Base-by-base conservation (phyloP, 495 filamentous ascomycete genomes). In the Tuber indicum region DNA sequence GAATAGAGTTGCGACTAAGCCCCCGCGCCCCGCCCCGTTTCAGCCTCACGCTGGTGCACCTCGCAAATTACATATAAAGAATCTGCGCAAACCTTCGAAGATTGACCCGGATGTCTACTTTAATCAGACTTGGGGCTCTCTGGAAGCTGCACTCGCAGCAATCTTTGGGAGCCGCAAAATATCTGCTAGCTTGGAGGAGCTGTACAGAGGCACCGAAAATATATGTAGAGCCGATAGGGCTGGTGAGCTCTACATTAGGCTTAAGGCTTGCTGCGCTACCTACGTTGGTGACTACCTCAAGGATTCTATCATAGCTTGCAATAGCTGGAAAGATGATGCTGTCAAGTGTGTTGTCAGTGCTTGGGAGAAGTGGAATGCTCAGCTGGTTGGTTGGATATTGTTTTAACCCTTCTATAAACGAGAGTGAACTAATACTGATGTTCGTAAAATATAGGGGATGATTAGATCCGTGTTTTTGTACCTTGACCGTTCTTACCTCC, bases 191-290 rank as follows among this genome's bases (percentile, higher is more conserved):
- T 85, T 96, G 69, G 96, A 98, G 83, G 91, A 93, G 76, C 87
- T 99, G 16, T 98, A 98, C 84, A 89, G 92, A 45, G 93, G 92
- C 0, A 92, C 94, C 0, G 95, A 98, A 86, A 94, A 95, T 81
- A 87, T 96, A 0, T 98, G 96, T 84, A 89, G 92, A 74, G 90
- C 91, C 76, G 92, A 90, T 3, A 88, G 88, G 77, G 91, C 93
- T 2, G 85, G 86, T n/a, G 84, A 88, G 26, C 83, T 97, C 62
- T 90, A 87, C 70, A 87, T 89, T 70, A 87, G 87, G 79, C 85
- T 97, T 69, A 86, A 88, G 75, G 85, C 85, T 32, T 87, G 88
- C 75, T 94, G 91, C 84, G 89, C 89, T 72, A 86, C 83, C 23
- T 88, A 92, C 84, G 86, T 97, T 43, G 79, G 83, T 46, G 86